Percentiles rank a stretch among this genome's conserved stretches.
These are phyloP conservation scores for Cladosporium sp. DNA, from an alignment of 2,329 filamentous ascomycete genomes.

Conservation along the genomic window DNA sequence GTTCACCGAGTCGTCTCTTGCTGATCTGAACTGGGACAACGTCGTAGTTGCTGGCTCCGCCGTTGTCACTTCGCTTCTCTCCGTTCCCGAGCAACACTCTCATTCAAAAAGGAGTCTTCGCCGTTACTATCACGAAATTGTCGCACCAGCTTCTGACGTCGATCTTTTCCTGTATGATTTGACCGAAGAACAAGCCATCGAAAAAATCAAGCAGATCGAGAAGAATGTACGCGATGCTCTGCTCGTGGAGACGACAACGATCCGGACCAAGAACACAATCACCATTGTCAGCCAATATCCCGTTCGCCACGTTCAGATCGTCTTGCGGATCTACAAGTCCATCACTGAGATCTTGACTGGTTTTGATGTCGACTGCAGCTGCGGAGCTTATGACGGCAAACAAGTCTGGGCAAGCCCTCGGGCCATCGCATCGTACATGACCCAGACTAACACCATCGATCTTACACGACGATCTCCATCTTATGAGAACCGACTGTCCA, in stretches of 20 bases:
- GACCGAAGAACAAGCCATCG: conserved; percentile 72
- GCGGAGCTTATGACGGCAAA: conserved; percentile 76
- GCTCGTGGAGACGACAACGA: conserved; percentile 78
- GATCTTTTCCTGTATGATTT: conserved; percentile 84
- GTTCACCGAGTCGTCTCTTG: conserved; percentile 77
- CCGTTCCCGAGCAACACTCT: conserved; percentile 56
- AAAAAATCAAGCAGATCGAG: conserved; percentile 85
- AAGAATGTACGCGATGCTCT: conserved; percentile 72
- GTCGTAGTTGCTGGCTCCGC: conserved; percentile 80
- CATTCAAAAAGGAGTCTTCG: conserved; percentile 46
- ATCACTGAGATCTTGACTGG: conserved; percentile 82
- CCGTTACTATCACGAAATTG: conserved; percentile 75
- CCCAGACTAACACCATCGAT: conserved; percentile 79
- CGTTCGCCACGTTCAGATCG: conserved; percentile 76
- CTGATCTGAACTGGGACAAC: conserved; percentile 79
- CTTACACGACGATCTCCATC: conserved; percentile 78
- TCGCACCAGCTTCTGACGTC: conserved; percentile 82
- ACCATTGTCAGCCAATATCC: conserved; percentile 79
- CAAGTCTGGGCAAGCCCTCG: conserved; percentile 80
- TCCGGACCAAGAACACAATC: conserved; percentile 83
- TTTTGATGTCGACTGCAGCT: conserved; percentile 85
- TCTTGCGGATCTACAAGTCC: conserved; percentile 81
- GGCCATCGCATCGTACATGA: conserved; percentile 76
- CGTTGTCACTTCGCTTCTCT: conserved; percentile 76
- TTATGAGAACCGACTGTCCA: conserved; percentile 83